Evolutionary conservation across 2,329 filamentous ascomycete genomes (phyloP).

Genomic region (Diaporthe amygdali): DNA sequence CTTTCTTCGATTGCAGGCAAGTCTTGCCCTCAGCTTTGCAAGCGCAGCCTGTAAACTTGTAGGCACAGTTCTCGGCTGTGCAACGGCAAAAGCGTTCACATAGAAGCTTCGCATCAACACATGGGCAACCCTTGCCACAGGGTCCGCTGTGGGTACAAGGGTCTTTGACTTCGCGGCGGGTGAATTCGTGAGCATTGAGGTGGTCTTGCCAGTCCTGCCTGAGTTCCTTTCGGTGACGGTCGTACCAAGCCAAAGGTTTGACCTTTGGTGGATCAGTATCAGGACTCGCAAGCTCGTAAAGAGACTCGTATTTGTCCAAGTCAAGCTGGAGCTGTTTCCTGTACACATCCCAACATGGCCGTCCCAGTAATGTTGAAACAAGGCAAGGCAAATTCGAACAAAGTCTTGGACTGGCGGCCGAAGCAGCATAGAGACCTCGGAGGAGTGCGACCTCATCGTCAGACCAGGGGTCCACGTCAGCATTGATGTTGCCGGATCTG

Average conservation of each 20-base stretch:
- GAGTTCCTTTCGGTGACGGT: constrained; percentile 60
- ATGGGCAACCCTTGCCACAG: constrained; percentile 67
- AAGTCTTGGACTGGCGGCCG: constrained; percentile 20
- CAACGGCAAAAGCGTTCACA: constrained; percentile 78
- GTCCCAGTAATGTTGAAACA: constrained; percentile 54
- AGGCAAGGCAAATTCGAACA: constrained; percentile 51
- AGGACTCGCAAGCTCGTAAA: constrained; percentile 33
- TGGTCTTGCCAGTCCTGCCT: constrained; percentile 61
- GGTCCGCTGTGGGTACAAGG: constrained; percentile 74
- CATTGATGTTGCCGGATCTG: constrained; percentile 36
- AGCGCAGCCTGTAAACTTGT: constrained; percentile 70
- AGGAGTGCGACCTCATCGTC: constrained; percentile 55
- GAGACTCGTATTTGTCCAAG: constrained; percentile 30
- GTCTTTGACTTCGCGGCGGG: constrained; percentile 62
- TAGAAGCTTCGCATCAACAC: constrained; percentile 63
- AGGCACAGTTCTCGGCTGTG: constrained; percentile 61
- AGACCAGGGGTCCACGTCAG: constrained; percentile 48
- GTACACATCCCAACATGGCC: constrained; percentile 58
- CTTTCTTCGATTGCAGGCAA: constrained; percentile 61
- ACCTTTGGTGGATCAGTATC: constrained; percentile 38
- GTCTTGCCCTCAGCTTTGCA: constrained; percentile 67
- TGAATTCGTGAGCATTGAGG: constrained; percentile 59
- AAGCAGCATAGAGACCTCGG: constrained; percentile 46
- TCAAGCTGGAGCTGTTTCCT: constrained; percentile 47
- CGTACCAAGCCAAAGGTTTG: constrained; percentile 59